phyloP scores from a whole-genome alignment of 192 early-diverging fungal species.

The Backusella tarrabulga region DNA sequence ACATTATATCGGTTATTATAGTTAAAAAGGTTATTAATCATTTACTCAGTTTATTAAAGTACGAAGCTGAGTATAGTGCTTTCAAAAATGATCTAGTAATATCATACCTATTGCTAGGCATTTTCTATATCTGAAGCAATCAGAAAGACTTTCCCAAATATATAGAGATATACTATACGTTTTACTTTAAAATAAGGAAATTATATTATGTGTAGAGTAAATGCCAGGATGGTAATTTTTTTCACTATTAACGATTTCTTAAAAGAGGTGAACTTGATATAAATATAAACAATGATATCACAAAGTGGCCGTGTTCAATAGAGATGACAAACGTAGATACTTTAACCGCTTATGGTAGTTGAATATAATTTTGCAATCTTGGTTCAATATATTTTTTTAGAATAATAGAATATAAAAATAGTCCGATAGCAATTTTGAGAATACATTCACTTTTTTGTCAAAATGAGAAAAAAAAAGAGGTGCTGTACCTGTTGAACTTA shows the following conservation, averaged over 20 bases:
- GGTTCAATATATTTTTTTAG: not conserved
- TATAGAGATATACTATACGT: no score
- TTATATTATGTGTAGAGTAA: not conserved
- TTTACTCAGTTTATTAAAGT: no score
- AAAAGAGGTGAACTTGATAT: not conserved
- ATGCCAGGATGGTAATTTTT: not conserved
- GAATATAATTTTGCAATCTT: not conserved
- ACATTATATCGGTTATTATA: no score
- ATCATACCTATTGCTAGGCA: no score
- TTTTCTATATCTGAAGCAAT: no score
- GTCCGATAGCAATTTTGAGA: not conserved
- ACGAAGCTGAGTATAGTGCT: no score
- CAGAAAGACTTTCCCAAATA: no score
- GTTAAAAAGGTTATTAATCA: no score
- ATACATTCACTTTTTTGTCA: not conserved
- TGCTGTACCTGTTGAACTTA: not conserved
- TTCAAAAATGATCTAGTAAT: no score
- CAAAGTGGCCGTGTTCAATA: not conserved
- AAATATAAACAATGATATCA: not conserved
- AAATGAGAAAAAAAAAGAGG: not conserved
- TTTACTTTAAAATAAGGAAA: no score
- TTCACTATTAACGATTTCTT: not conserved
- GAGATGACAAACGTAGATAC: not conserved
- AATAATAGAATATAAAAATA: not conserved
- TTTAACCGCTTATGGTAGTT: not conserved